Percentiles rank a stretch among this genome's conserved stretches.
Evolutionary conservation across 306 rosid species (phyloP).

Genomic region (Amphicarpaea edgeworthii): DNA sequence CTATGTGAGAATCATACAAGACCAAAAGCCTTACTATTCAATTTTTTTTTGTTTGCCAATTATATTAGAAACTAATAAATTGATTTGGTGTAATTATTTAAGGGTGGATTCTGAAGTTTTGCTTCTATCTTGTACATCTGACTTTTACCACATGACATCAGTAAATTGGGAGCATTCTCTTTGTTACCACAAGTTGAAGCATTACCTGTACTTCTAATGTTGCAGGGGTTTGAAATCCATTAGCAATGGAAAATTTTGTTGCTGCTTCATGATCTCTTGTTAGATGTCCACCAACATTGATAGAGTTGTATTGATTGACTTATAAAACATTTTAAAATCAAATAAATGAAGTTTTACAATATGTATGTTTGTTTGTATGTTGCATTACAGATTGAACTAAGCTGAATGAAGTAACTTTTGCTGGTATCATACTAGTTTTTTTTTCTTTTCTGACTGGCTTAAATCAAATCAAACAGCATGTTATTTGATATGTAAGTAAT

Average conservation of each 20-base stretch:
- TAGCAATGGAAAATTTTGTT: slow-evolving; percentile 61
- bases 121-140: background rate
- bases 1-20: slow-evolving; percentile 73
- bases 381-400: slow-evolving; percentile 37
- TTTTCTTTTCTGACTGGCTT: slow-evolving; percentile 35
- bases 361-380: slow-evolving; percentile 35
- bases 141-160: background rate
- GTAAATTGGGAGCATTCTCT: background rate
- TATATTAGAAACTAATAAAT: background rate
- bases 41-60: background rate
- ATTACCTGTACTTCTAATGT: slow-evolving; percentile 13
- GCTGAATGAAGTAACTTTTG: slow-evolving; percentile 22
- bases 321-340: slow-evolving; percentile 67
- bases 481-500: slow-evolving; percentile 23
- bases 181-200: background rate
- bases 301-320: slow-evolving; percentile 65
- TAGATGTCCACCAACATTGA: slow-evolving; percentile 68
- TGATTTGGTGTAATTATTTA: background rate
- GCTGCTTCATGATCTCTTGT: slow-evolving; percentile 63
- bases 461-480: slow-evolving; percentile 3
- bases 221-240: slow-evolving; percentile 45
- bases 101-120: background rate
- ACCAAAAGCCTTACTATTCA: slow-evolving; percentile 46
- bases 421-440: slow-evolving; percentile 27
- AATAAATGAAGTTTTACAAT: slow-evolving; percentile 31